Evolutionary conservation across 163 green algal species (phyloP).

Genomic region (Chloromonas sp.): DNA sequence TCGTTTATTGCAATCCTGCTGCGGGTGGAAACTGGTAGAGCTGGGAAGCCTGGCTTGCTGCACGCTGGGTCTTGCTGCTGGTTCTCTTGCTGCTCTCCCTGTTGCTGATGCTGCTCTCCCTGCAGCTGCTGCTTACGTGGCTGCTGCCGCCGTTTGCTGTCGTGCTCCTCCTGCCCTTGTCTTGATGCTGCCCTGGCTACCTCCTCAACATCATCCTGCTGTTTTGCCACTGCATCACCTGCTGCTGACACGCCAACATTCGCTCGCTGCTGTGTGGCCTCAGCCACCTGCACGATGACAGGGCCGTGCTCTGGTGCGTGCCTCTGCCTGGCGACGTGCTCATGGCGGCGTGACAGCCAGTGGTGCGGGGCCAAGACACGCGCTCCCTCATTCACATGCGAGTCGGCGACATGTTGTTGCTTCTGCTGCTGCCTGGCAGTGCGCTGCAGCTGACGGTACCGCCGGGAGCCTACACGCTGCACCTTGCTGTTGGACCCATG

Average conservation of each 20-base stretch:
- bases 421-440: no score
- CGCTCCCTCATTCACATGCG: no score
- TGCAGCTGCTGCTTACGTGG: constrained; percentile 6
- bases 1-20: neutral
- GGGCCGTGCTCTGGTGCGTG: no score
- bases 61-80: constrained; percentile 3
- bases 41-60: neutral
- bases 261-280: no score
- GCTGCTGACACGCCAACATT: neutral
- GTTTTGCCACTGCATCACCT: neutral
- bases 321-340: no score
- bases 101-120: neutral
- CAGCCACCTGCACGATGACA: no score
- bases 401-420: no score
- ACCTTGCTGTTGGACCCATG: no score
- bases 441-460: no score
- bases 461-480: no score
- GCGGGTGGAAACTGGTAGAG: constrained; percentile 1
- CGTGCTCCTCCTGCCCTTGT: neutral
- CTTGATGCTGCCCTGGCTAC: constrained; percentile 2
- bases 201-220: neutral
- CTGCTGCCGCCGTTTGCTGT: neutral
- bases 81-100: neutral
- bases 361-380: no score
- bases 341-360: no score